Evolutionary conservation across 345 rosid genomes (phyloP).

Genomic region (Pistacia integerrima): DNA sequence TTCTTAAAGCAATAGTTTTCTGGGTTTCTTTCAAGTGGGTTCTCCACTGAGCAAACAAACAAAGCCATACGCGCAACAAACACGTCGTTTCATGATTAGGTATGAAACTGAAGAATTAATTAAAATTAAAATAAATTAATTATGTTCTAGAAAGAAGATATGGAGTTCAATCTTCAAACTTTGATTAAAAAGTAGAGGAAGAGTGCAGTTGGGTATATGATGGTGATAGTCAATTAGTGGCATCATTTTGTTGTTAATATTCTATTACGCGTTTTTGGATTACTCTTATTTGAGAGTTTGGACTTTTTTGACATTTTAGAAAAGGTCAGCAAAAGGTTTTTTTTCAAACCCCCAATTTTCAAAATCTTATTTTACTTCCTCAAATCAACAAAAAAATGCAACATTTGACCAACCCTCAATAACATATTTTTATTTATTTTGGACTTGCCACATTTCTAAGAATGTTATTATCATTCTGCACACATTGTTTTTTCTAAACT

Average conservation of each 20-base stretch:
- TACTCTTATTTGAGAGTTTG: not conserved
- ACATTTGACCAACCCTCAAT: not conserved
- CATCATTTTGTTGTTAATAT: constrained; percentile 15
- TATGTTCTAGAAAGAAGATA: not conserved
- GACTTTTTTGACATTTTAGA: constrained; percentile 2
- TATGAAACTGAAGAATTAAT: not conserved
- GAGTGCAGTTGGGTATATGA: constrained; percentile 20
- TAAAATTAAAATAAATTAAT: not conserved
- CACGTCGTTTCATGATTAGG: constrained; percentile 24
- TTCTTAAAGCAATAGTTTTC: not conserved
- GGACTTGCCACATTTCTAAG: not conserved
- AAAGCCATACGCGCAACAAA: constrained; percentile 8
- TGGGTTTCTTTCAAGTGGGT: constrained; percentile 11
- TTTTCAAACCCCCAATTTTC: not conserved
- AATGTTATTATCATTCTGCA: too few relatives aligned
- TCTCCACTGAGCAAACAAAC: constrained; percentile 14
- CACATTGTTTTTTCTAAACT: too few relatives aligned
- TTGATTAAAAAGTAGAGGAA: not conserved
- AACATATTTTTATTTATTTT: too few relatives aligned
- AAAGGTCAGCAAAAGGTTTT: not conserved
- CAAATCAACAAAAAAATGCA: not conserved
- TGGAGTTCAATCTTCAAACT: not conserved
- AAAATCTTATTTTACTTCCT: not conserved
- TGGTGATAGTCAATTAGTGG: constrained; percentile 31
- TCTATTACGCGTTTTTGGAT: constrained; percentile 15